These are phyloP conservation scores for Saccharomyces paradoxus DNA, from an alignment of 805 yeast genomes.

Conservation along the genomic window DNA sequence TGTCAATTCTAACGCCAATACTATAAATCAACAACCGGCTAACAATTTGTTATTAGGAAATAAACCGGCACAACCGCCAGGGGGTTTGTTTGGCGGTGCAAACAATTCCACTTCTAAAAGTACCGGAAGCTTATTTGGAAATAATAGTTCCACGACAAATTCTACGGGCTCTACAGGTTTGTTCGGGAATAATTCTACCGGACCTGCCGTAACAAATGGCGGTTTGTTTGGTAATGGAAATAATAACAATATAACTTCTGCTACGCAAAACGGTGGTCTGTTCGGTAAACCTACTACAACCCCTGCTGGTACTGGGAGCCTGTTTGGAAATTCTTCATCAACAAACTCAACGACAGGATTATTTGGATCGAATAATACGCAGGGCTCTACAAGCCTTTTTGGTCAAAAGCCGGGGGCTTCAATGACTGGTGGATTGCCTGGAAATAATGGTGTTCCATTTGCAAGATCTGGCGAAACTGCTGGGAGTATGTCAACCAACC, in stretches of 20 bases:
- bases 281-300: conserved; percentile 5
- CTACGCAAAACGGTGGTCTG: conserved; percentile 1
- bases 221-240: conserved; percentile 19
- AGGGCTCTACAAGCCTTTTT: conserved; percentile 3
- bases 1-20: conserved; percentile 8
- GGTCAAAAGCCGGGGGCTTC: conserved; percentile 4
- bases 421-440: conserved; percentile 15
- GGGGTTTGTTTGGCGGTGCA: conserved; percentile 22
- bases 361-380: conserved; percentile 6
- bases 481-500: conserved; percentile 14
- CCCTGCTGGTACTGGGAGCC: conserved; percentile 4
- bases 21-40: conserved; percentile 4
- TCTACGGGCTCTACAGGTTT: conserved; percentile 1
- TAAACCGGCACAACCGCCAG: conserved; percentile 2
- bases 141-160: background rate
- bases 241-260: conserved; percentile 2
- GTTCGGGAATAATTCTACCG: background rate
- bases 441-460: conserved; percentile 9
- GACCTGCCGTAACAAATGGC: conserved; percentile 6
- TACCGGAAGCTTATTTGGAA: conserved; percentile 23
- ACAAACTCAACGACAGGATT: conserved; percentile 4
- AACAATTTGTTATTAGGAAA: conserved; percentile 7
- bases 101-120: conserved; percentile 7
- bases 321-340: conserved; percentile 7
- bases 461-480: conserved; percentile 9